Evolutionary conservation across 305 asterid genomes (phyloP).

Genomic region (Fraxinus floribunda): DNA sequence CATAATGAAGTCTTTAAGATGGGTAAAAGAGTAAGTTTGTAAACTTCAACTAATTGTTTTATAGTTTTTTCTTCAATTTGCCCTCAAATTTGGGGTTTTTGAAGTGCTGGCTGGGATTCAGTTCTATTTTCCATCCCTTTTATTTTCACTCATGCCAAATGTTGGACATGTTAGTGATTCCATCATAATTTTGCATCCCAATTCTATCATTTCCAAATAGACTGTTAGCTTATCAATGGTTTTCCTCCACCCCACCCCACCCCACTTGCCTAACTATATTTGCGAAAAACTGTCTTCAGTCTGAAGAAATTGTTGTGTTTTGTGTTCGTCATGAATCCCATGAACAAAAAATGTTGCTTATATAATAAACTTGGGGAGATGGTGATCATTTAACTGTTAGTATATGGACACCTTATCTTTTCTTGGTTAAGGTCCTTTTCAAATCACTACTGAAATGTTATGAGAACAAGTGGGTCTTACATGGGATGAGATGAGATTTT

Average conservation of each 20-base stretch:
- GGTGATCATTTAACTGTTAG: background rate
- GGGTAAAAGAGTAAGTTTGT: background rate
- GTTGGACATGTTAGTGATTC: background rate
- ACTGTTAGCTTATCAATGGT: background rate
- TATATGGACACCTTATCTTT: background rate
- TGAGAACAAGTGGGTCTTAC: background rate
- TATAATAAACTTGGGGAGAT: background rate
- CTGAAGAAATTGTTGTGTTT: background rate
- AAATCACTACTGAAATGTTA: background rate
- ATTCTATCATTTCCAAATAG: background rate
- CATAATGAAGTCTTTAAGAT: background rate
- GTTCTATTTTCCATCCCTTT: background rate
- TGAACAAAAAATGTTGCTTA: background rate
- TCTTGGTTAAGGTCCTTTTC: background rate
- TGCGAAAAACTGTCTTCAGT: background rate
- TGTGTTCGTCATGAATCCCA: background rate
- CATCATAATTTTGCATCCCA: background rate
- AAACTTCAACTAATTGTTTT: background rate
- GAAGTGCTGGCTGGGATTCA: background rate
- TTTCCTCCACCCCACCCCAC: background rate
- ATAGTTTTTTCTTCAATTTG: background rate
- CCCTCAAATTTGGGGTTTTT: background rate
- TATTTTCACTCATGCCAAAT: background rate
- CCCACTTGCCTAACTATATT: conserved; percentile 1
- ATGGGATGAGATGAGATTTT: background rate